Percentiles rank a stretch among this genome's conserved stretches.
Conservation (phyloP, 1,284 basidiomycete genomes). For the Mycena sp. region DNA sequence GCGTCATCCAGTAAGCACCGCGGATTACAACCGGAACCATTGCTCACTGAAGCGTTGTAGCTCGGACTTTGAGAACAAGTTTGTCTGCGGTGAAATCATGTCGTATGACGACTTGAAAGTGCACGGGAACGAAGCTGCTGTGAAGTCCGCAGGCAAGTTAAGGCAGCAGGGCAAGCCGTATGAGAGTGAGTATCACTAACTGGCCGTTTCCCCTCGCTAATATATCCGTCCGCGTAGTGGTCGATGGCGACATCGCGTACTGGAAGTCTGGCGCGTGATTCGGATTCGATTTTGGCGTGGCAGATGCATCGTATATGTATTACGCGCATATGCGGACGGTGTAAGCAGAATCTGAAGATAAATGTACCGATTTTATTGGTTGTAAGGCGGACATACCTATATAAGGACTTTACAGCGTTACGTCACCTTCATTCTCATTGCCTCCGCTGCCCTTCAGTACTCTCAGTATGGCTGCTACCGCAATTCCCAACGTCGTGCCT, state of each 20-base stretch:
- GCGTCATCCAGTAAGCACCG: conserved; percentile 91
- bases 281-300: conserved; percentile 11
- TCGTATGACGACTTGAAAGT: conserved; percentile 91
- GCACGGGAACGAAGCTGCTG: conserved; percentile 88
- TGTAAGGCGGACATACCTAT: background rate
- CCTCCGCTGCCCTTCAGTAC: too few relatives aligned
- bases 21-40: background rate
- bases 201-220: conserved; percentile 15
- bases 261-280: conserved; percentile 77
- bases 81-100: conserved; percentile 99
- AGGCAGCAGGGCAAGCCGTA: conserved; percentile 98
- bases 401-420: background rate
- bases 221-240: conserved; percentile 57
- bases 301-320: conserved; percentile 23
- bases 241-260: conserved; percentile 87
- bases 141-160: conserved; percentile 96
- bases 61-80: conserved; percentile 97
- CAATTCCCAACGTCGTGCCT: background rate
- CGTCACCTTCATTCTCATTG: background rate
- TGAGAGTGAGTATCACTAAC: conserved; percentile 69
- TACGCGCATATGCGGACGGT: conserved; percentile 5
- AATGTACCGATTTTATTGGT: conserved; percentile 4
- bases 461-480: too few relatives aligned
- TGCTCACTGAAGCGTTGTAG: conserved; percentile 46
- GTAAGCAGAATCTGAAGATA: conserved; percentile 10